Evolutionary conservation across 2,329 filamentous ascomycete species (phyloP).

Genomic region (Fusarium graminum): DNA sequence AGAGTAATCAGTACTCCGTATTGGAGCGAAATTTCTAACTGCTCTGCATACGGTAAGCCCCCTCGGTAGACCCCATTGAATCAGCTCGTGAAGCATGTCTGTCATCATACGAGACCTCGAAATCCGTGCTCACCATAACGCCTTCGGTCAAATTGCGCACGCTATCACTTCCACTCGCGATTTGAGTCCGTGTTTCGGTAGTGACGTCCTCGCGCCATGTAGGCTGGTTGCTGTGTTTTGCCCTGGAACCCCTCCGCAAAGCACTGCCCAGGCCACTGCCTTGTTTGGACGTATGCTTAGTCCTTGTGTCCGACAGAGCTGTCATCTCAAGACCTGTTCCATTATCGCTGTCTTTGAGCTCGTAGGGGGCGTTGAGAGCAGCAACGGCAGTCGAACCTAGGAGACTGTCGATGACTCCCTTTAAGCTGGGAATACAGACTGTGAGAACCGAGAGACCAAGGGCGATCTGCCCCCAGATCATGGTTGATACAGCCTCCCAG

Average conservation of each 20-base stretch:
- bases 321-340: slow-evolving; percentile 40
- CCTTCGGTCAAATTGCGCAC: slow-evolving; percentile 45
- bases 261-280: slow-evolving; percentile 4
- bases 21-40: neutral
- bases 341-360: slow-evolving; percentile 38
- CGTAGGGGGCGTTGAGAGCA: slow-evolving; percentile 40
- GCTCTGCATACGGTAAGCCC: slow-evolving; percentile 29
- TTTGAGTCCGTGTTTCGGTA: slow-evolving; percentile 14
- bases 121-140: slow-evolving; percentile 41
- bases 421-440: slow-evolving; percentile 44
- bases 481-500: slow-evolving; percentile 31
- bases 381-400: slow-evolving; percentile 39
- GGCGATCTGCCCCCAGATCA: slow-evolving; percentile 42
- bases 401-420: slow-evolving; percentile 45
- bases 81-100: slow-evolving; percentile 29
- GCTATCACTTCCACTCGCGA: slow-evolving; percentile 40
- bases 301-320: slow-evolving; percentile 14
- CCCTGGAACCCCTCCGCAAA: slow-evolving; percentile 11
- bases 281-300: slow-evolving; percentile 20
- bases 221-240: slow-evolving; percentile 7
- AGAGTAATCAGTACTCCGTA: neutral
- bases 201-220: slow-evolving; percentile 33
- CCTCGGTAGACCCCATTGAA: slow-evolving; percentile 39
- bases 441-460: slow-evolving; percentile 43
- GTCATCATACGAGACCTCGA: slow-evolving; percentile 45